A percentile compares a stretch with the other conserved stretches of the same genome.
Evolutionary conservation across 257 asterid species (phyloP).

Genomic region (Galeopsis tetrahit): DNA sequence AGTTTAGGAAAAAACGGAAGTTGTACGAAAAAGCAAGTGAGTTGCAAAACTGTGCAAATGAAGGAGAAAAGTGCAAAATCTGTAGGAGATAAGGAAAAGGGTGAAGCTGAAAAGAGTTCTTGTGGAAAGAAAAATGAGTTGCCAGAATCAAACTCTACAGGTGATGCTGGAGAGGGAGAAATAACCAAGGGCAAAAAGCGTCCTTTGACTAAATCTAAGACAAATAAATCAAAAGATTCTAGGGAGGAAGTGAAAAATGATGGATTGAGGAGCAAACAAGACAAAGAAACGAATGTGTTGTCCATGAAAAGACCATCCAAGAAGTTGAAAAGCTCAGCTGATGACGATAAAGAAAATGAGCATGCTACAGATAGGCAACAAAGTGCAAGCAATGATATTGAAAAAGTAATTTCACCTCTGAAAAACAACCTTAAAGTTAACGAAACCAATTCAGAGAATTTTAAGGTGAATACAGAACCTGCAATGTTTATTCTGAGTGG

Average conservation of each 20-base stretch:
- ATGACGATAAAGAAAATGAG: conserved; percentile 57
- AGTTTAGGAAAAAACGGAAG: conserved; percentile 32
- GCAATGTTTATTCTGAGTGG: conserved; percentile 82
- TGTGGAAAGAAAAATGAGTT: conserved; percentile 34
- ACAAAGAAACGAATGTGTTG: conserved; percentile 34
- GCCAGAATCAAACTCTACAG: conserved; percentile 39
- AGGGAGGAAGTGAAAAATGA: conserved; percentile 27
- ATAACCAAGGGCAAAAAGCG: conserved; percentile 46
- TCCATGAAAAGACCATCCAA: conserved; percentile 42
- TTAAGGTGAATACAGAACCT: conserved; percentile 43
- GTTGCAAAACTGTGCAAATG: conserved; percentile 2
- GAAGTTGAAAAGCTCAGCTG: conserved; percentile 47
- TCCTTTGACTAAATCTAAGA: conserved; percentile 45
- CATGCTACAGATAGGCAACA: conserved; percentile 33
- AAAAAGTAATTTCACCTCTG: conserved; percentile 35
- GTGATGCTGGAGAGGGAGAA: conserved; percentile 39
- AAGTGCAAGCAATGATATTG: conserved; percentile 34
- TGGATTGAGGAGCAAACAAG: conserved; percentile 26
- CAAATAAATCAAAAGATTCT: conserved; percentile 34
- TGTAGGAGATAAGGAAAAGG: conserved; percentile 27
- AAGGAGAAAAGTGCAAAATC: conserved; percentile 30
- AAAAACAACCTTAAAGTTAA: conserved; percentile 30
- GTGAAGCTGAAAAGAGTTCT: conserved; percentile 39
- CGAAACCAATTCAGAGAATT: conserved; percentile 19
- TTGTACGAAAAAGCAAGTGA: conserved; percentile 35